phyloP scores from a whole-genome alignment of 1,284 basidiomycete species.

The Naganishia cerealis region DNA sequence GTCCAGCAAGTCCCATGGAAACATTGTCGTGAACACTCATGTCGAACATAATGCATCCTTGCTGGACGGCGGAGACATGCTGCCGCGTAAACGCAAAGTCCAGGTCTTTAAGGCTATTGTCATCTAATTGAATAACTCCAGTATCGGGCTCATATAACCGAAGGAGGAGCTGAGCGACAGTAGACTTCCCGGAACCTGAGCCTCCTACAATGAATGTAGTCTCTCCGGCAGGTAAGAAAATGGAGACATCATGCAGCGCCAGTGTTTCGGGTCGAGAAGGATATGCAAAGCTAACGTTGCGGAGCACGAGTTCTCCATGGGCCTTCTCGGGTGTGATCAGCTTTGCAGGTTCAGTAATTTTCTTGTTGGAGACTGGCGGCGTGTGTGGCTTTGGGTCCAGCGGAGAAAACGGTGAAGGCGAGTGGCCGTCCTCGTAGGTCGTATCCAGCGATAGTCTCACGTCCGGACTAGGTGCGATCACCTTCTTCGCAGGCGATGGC shows the following conservation, averaged over 20 bases:
- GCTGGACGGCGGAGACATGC: slow-evolving; percentile 75
- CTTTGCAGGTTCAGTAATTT: slow-evolving; percentile 5
- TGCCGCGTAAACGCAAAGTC: slow-evolving; percentile 71
- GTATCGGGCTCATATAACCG: slow-evolving; percentile 69
- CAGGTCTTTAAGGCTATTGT: slow-evolving; percentile 72
- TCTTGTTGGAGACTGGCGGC: neutral
- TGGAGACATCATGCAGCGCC: slow-evolving; percentile 56
- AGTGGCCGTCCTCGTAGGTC: slow-evolving; percentile 8
- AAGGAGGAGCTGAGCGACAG: slow-evolving; percentile 77
- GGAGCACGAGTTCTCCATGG: slow-evolving; percentile 75
- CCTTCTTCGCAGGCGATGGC: slow-evolving; percentile 8
- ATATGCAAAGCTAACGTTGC: slow-evolving; percentile 77
- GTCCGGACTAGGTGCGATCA: neutral
- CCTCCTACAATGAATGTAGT: slow-evolving; percentile 90
- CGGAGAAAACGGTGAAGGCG: slow-evolving; percentile 23
- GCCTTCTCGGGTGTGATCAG: slow-evolving; percentile 57
- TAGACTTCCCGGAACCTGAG: slow-evolving; percentile 90
- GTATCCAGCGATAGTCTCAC: neutral
- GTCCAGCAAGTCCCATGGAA: slow-evolving; percentile 67
- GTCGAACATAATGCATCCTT: slow-evolving; percentile 76
- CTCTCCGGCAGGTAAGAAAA: slow-evolving; percentile 75
- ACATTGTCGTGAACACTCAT: slow-evolving; percentile 85
- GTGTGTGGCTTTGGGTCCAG: neutral
- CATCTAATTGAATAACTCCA: slow-evolving; percentile 74
- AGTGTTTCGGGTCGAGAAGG: slow-evolving; percentile 65